A percentile compares a stretch with the other conserved stretches of the same genome.
Conservation (phyloP, 106 monocot genomes). For the Dioscorea alata region DNA sequence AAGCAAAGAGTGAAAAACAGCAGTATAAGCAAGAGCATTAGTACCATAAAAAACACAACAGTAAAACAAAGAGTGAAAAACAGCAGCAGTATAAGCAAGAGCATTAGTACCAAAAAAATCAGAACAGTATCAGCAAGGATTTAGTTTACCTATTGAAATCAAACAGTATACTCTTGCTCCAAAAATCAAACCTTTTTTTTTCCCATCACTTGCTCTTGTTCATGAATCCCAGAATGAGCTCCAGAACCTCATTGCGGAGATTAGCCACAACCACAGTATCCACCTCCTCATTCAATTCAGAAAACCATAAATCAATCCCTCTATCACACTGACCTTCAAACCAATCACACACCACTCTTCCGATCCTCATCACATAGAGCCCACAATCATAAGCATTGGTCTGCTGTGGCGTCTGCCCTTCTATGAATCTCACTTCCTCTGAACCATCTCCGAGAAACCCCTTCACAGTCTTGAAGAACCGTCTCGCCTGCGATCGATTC, state of each 20-base stretch:
- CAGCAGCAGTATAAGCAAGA: too few species aligned
- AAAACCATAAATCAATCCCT: constrained; percentile 20
- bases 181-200: too few species aligned
- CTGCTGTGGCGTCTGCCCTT: constrained; percentile 57
- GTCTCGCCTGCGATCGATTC: constrained; percentile 30
- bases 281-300: constrained; percentile 24
- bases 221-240: constrained; percentile 29
- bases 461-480: constrained; percentile 30
- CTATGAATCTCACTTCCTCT: constrained; percentile 9
- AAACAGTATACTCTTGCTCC: too few species aligned
- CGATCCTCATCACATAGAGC: constrained; percentile 54
- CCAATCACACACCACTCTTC: constrained; percentile 48
- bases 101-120: too few species aligned
- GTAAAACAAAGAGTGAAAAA: too few species aligned
- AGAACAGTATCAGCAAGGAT: too few species aligned
- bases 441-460: constrained; percentile 16
- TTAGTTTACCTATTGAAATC: too few species aligned
- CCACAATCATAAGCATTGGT: constrained; percentile 82
- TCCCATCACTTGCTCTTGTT: constrained; percentile 2
- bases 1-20: too few species aligned
- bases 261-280: constrained; percentile 9
- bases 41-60: too few species aligned
- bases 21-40: too few species aligned
- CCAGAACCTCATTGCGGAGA: constrained; percentile 28
- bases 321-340: neutral